Evolutionary conservation across 331 rosid genomes (phyloP).

Genomic region (Malus hybrid): DNA sequence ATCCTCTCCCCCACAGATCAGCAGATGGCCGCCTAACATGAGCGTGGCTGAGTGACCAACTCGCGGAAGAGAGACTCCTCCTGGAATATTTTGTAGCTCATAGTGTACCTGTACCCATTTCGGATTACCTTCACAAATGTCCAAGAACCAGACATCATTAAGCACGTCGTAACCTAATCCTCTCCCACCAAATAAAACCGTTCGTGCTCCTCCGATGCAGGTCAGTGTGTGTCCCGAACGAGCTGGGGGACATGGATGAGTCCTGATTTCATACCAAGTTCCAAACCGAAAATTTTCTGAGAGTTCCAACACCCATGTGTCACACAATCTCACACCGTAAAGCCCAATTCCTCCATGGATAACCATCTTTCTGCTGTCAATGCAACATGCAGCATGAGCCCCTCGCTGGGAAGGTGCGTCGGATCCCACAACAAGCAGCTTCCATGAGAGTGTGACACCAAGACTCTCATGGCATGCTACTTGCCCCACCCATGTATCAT

Average conservation of each 20-base stretch:
- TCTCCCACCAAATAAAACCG: conserved; percentile 82
- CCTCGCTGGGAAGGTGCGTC: conserved; percentile 67
- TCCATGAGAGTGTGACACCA: conserved; percentile 61
- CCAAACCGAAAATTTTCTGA: conserved; percentile 52
- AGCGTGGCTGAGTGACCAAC: conserved; percentile 85
- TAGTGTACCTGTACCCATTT: conserved; percentile 61
- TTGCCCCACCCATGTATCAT: conserved; percentile 82
- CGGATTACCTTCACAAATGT: conserved; percentile 26
- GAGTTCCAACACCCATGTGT: conserved; percentile 81
- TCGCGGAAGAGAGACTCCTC: conserved; percentile 71
- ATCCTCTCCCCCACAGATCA: conserved; percentile 84
- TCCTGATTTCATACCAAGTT: conserved; percentile 57
- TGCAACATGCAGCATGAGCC: conserved; percentile 76
- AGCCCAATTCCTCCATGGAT: conserved; percentile 85
- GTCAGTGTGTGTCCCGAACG: conserved; percentile 91
- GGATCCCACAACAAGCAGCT: conserved; percentile 50
- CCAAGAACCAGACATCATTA: conserved; percentile 79
- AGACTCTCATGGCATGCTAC: conserved; percentile 38
- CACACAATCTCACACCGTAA: conserved; percentile 58
- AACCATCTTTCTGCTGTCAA: conserved; percentile 61
- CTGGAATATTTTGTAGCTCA: conserved; percentile 49
- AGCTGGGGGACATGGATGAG: conserved; percentile 71
- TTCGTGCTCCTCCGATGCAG: conserved; percentile 45
- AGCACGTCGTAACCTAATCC: conserved; percentile 79
- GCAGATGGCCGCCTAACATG: conserved; percentile 69